Evolutionary conservation across 306 rosid genomes (phyloP), one percentile per base, ranked within the genome.

Genomic region (Pterocarpus macrocarpus): DNA sequence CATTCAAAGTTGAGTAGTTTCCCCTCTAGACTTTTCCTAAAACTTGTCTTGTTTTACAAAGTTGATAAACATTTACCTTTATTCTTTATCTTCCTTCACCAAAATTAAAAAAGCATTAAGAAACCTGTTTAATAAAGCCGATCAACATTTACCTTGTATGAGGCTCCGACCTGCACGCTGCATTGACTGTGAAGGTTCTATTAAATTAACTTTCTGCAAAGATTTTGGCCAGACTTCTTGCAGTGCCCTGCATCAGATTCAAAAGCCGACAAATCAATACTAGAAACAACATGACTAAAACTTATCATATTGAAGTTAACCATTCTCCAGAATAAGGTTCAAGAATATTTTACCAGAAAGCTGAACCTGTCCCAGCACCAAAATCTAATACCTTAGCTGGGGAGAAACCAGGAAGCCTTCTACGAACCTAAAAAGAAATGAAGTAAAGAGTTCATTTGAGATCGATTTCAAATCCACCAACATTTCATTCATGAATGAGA

Each of bases 301-400:
- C 65, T 12, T 34, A 59, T n/a, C 33, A 67, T 75, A 63, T 39
- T 17, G 35, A 82, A 77, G 47, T 61, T 33, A 75, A 79, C 49
- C 71, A 74, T 74, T 62, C 49, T 49, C n/a, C 13, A 12, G 44
- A 71, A 78, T 15, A 78, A 32, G 76, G 81, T 55, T 59, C 62
- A 13, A 86, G 62, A 76, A 41, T 44, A 61, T 81, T 64, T 90
- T 87, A 96, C 99, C 98, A 96, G 88, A 93, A 91, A 82, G 97
- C 97, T 2, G 99, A 93, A 53, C 99, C 97, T 0, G 97, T 96
- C 70, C 99, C 98, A 17, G 97, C 94, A 61, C 99, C 99, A 75
- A 96, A 96, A 85, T 93, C 98, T 88, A 96, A 80, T 47, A 90
- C 92, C 84, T 69, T 87, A 44, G 90, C 67, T 2, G 98, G 99